Conservation (phyloP, 2,329 filamentous ascomycete species). For the Cryphonectria naterciae region DNA sequence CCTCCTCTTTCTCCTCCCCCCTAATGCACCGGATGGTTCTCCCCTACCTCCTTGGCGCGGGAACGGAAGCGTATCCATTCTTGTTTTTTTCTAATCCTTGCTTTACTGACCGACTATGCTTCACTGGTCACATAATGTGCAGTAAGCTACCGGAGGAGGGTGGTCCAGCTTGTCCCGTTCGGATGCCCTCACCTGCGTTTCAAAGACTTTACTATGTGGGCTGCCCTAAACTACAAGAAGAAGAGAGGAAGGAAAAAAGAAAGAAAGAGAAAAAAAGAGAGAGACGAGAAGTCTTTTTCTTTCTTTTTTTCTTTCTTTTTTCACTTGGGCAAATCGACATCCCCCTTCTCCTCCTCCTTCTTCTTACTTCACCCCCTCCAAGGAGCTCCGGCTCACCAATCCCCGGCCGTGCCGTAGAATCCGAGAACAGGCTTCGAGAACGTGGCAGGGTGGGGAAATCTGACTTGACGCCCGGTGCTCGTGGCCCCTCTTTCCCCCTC, state of each 20-base stretch:
- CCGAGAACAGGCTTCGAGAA: conserved; percentile 8
- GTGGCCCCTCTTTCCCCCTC: no score
- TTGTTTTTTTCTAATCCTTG: background rate
- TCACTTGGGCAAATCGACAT: background rate
- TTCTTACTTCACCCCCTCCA: background rate
- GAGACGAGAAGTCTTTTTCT: no score
- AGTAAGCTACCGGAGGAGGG: background rate
- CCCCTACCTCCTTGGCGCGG: background rate
- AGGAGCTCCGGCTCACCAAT: background rate
- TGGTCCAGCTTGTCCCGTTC: background rate
- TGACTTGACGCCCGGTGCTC: background rate
- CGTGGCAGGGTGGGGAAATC: conserved; percentile 11
- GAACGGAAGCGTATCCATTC: background rate
- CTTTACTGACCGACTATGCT: background rate
- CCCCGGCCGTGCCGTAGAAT: background rate
- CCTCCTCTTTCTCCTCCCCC: background rate
- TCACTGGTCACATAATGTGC: background rate
- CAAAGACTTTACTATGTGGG: background rate
- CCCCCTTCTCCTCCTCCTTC: background rate
- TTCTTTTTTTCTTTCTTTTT: no score
- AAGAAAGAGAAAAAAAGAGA: background rate
- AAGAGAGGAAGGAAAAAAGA: background rate
- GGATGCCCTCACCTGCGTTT: background rate
- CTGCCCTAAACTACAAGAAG: background rate
- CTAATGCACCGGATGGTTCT: background rate